Evolutionary conservation across 371 early-diverging fungal species (phyloP), one percentile per base, ranked within the genome.

Genomic region (Synchytrium microbalum): DNA sequence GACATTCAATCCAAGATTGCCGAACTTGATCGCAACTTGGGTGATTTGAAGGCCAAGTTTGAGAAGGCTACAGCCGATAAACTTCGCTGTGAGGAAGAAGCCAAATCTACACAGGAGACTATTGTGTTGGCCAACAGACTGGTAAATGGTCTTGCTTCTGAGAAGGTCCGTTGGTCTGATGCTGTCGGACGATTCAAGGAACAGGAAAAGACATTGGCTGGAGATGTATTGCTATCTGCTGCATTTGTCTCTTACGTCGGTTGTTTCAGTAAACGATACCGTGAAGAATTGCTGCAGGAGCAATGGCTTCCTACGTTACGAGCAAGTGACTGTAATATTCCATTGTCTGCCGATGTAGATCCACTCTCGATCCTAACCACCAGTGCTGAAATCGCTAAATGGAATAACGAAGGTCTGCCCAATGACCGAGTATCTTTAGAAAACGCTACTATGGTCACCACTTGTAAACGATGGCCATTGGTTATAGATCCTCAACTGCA

Each of bases 401-500:
- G 84, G 84, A 80, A 77, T 70, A 84, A 84, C 69, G 84, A 84
- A 63, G 83, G 82, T 3, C 71, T 84, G 24, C 84, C 84, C 14
- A 83, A 72, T 1, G 84, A 84, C 60, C 64, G 82, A 29, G 80
- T 83, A 3, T 84, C 84, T 1, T 67, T 84, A 3, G 84, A 84
- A 62, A 84, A 84, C 64, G 84, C 83, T 0, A 75, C 79, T 24
- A 83, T 83, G 82, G 75, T 82, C 14, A 79, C 75, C 10, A 79
- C 71, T 31, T 83, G 82, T 67, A 83, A 80, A 65, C 71, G 84
- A 46, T 84, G 84, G 84, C 83, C 83, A 10, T 69, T 84, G 23
- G 80, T 84, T 63, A 82, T 84, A 32, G 84, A 84, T 62, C 84
- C 84, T 10, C 84, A 84, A 66, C 64, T 84, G 32, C 84, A 84